Percentiles rank a stretch among this genome's conserved stretches.
Evolutionary conservation across 352 stramenopile genomes (phyloP).

Genomic region (Phytopythium delawarense): DNA sequence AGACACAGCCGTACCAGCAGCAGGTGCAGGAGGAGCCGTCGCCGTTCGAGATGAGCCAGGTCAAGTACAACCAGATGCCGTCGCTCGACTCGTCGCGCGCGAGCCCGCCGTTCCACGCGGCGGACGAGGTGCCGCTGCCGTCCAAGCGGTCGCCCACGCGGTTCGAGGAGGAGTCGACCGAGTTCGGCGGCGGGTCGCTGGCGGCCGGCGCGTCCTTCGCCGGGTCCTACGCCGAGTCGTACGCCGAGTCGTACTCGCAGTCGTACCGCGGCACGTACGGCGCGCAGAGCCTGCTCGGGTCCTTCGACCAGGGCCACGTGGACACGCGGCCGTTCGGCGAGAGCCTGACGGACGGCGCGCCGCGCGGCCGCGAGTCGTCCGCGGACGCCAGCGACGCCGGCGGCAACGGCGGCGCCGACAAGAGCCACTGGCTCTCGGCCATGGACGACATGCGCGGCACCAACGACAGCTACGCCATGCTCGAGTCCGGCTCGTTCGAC

Average conservation of each 20-base stretch:
- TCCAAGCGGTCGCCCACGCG: conserved; percentile 44
- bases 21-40: neutral
- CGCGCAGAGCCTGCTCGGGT: conserved; percentile 46
- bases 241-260: conserved; percentile 42
- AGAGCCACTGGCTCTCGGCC: conserved; percentile 57
- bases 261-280: conserved; percentile 41
- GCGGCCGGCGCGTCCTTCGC: conserved; percentile 3
- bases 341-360: conserved; percentile 14
- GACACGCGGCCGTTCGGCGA: conserved; percentile 18
- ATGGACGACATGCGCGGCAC: conserved; percentile 81
- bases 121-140: conserved; percentile 25
- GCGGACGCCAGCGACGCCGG: conserved; percentile 9
- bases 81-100: conserved; percentile 19
- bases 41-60: conserved; percentile 8
- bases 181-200: conserved; percentile 47
- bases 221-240: conserved; percentile 59
- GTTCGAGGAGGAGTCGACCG: conserved; percentile 51
- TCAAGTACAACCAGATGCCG: conserved; percentile 13
- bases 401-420: conserved; percentile 17
- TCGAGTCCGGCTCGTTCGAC: conserved; percentile 70
- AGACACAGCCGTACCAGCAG: neutral
- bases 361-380: conserved; percentile 20
- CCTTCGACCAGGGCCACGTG: conserved; percentile 37
- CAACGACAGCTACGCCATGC: conserved; percentile 80
- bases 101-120: conserved; percentile 31